Evolutionary conservation across 805 yeast species (phyloP), one percentile per base, ranked within the genome.

Genomic region (Komagataella phaffii): DNA sequence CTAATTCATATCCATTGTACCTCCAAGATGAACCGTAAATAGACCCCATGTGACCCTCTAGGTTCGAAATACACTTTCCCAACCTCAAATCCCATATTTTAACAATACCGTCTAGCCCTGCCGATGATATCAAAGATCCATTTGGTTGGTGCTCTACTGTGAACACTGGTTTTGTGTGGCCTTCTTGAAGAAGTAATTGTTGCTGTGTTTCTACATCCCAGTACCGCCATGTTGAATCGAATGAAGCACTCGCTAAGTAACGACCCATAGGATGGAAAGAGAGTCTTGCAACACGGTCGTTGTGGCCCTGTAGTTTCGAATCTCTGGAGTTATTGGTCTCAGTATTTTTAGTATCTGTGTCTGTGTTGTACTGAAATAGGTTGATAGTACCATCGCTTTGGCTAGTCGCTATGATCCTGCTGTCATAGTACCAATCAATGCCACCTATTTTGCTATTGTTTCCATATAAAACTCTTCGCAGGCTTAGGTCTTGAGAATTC

Each of bases 21-120:
- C 90, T 72, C 85, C 95, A 91, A 56, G 78, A 88, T 47, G 83
- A 61, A 1, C 82, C 68, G 63, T 86, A 80, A 0, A 91, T 77
- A 0, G 87, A 88, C 53, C 80, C 76, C 6, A 78, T 75, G 64
- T 93, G 98, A 1, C 86, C 86, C 24, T 73, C 70, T 3, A 88
- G 64, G 7, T 72, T 64, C 62, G 77, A 71, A 1, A 86, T 73
- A 0, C 79, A 70, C 52, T 77, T 72, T 3, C 97, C 98, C 0
- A 84, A 72, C 50, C 99, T 68, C 45, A 91, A 63, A 66, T 91
- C 99, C 97, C 97, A 91, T 2, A 90, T 62, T 47, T 83, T 69
- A 0, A 80, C 81, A 17, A 80, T 65, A 0, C 83, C 85, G 64
- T 91, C 97, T 5, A 82, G 66, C 0, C 96, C 96, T 3, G 83